Evolutionary conservation across 2,329 filamentous ascomycete species (phyloP), one percentile per base, ranked within the genome.

Genomic region (Purpureocillium lavendulum): DNA sequence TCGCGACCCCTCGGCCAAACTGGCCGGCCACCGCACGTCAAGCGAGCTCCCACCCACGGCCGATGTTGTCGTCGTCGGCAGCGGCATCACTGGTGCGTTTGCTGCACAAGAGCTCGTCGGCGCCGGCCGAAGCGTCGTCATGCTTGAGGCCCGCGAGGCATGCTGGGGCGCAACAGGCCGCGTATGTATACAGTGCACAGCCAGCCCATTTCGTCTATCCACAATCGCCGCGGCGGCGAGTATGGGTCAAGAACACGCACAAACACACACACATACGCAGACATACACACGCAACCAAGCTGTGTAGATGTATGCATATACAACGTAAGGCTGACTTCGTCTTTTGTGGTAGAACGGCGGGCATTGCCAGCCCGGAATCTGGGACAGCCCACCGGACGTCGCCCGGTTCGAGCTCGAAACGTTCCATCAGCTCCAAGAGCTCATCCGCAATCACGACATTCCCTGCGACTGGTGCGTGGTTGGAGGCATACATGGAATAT

Each of bases 81-180:
- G 77, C 52, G 85, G 85, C 17, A 84, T 90, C 49, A 84, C 83
- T 2, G 85, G 84, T n/a, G 65, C 79, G 1, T 84, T 82, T 58
- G 81, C 79, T 1, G 82, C 82, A 3, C 70, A 77, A 45, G 78
- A 76, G 53, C 65, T 87, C 37, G 72, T 63, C 52, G 68, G 64
- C 40, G 64, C 58, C 30, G 65, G 69, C 5, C 62, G 70, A 42
- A 67, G 62, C n/a, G 72, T 88, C 7, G 67, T 89, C 5, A 72
- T 89, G 66, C 67, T 90, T 5, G 85, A 90, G 61, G 85, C 85
- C 12, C 70, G 85, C 50, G 84, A 89, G 64, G 83, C 80, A 4
- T 89, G 84, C 54, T 88, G 76, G 75, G 85, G 85, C 14, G 85
- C 85, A 13, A 90, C 84, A 1, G 84, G 85, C n/a, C 65, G 84